Conservation (phyloP, 2,329 filamentous ascomycete species). For the Aspergillus terreus region DNA sequence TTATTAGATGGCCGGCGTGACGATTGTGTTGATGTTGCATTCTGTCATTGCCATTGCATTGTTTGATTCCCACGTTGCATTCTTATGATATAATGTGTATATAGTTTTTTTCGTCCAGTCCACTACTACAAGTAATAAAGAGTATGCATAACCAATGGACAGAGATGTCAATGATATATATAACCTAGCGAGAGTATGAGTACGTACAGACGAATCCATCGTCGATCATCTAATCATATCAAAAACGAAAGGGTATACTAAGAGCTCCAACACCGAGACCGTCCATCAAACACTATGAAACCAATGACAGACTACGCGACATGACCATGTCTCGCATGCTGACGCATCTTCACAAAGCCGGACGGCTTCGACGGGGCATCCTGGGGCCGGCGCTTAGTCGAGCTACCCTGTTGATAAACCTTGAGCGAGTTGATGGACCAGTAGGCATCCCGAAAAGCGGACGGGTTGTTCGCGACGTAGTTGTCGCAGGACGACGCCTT, state of each 20-base stretch:
- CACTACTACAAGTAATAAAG: background rate
- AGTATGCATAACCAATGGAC: background rate
- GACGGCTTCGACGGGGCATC: background rate
- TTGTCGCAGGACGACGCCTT: slow-evolving; percentile 64
- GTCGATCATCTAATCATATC: background rate
- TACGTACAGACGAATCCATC: background rate
- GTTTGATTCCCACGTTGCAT: slow-evolving; percentile 1
- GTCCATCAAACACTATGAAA: background rate
- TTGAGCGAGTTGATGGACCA: slow-evolving; percentile 72
- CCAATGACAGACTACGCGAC: background rate
- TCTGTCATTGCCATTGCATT: background rate
- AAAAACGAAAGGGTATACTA: slow-evolving; percentile 3
- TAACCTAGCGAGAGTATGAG: background rate
- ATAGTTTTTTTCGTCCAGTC: background rate
- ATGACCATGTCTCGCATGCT: background rate
- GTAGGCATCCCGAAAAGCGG: slow-evolving; percentile 67
- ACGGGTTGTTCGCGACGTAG: slow-evolving; percentile 69
- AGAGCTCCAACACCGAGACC: background rate
- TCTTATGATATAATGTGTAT: slow-evolving; percentile 2
- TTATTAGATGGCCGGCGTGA: background rate
- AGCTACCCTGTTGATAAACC: slow-evolving; percentile 47
- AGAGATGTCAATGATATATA: background rate
- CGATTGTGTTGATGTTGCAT: background rate
- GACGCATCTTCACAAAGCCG: background rate
- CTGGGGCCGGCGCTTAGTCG: background rate